phyloP scores from a whole-genome alignment of 129 eudicot species.

The Dittrichia graveolens region DNA sequence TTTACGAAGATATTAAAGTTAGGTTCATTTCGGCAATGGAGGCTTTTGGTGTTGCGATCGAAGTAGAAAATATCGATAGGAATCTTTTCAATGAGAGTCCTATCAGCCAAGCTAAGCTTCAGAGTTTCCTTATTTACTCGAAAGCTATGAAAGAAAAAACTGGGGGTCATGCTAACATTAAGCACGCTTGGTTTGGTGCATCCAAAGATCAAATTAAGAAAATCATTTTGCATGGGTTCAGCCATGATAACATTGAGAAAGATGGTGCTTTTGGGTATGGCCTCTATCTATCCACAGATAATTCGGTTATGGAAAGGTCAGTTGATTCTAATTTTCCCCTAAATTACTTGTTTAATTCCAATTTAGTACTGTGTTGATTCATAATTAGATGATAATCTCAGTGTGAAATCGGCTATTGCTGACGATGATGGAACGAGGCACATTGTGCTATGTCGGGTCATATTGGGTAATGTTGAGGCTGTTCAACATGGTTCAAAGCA shows the following conservation, averaged over 20 bases:
- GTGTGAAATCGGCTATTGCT: conserved; percentile 33
- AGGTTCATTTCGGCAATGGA: conserved; percentile 42
- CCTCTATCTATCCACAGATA: conserved; percentile 52
- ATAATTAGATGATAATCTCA: neutral
- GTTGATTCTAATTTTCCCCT: neutral
- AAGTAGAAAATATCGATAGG: conserved; percentile 41
- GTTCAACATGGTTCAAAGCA: conserved; percentile 51
- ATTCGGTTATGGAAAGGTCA: conserved; percentile 42
- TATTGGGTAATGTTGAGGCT: conserved; percentile 46
- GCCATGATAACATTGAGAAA: conserved; percentile 42
- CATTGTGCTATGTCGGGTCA: conserved; percentile 64
- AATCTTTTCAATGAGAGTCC: too few relatives aligned
- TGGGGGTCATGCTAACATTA: too few relatives aligned
- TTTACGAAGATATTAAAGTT: conserved; percentile 25
- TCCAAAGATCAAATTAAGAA: too few relatives aligned
- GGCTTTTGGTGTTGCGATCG: conserved; percentile 15
- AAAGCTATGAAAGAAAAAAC: conserved; percentile 30
- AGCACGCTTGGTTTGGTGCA: too few relatives aligned
- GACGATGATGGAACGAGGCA: conserved; percentile 57
- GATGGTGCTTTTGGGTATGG: conserved; percentile 59
- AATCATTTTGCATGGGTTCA: too few relatives aligned
- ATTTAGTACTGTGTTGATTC: neutral
- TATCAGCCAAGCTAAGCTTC: too few relatives aligned
- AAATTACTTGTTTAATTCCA: neutral
- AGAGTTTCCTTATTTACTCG: conserved; percentile 28